Evolutionary conservation across 1,284 basidiomycete genomes (phyloP).

Genomic region (Xerocomus amazonicus): DNA sequence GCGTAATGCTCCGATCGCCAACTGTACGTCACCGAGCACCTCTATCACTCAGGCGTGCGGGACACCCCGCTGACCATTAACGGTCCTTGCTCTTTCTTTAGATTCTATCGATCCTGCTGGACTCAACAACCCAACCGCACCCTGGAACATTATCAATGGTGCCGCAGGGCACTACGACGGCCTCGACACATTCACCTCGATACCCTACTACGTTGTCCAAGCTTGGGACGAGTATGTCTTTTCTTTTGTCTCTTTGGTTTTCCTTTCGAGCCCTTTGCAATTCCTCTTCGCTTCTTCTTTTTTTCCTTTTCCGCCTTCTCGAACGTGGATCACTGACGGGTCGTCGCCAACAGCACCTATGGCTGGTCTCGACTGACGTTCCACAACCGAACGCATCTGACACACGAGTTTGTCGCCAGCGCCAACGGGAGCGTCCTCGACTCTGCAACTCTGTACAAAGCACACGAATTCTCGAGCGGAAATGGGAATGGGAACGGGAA

Average conservation of each 20-base stretch:
- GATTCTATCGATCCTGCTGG: constrained; percentile 24
- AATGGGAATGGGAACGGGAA: not conserved
- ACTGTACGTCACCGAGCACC: constrained; percentile 16
- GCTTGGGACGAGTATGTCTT: constrained; percentile 19
- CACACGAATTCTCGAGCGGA: constrained; percentile 13
- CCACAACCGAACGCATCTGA: constrained; percentile 31
- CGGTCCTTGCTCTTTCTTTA: not conserved
- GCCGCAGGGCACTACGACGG: constrained; percentile 31
- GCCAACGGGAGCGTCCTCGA: constrained; percentile 29
- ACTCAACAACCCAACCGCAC: constrained; percentile 25
- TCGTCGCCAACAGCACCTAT: constrained; percentile 15
- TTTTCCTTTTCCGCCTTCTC: not conserved
- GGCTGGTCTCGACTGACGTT: constrained; percentile 31
- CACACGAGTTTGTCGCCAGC: constrained; percentile 29
- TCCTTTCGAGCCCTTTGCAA: too few species aligned
- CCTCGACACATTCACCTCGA: constrained; percentile 17
- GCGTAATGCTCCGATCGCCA: constrained; percentile 28
- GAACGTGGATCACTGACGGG: not conserved
- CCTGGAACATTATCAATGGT: constrained; percentile 31
- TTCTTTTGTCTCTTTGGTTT: too few species aligned
- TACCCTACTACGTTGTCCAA: constrained; percentile 9
- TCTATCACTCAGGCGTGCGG: too few species aligned
- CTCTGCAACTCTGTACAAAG: constrained; percentile 28
- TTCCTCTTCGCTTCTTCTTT: not conserved
- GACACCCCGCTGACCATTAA: too few species aligned